These are phyloP conservation scores for Neckera pumila DNA, from an alignment of 225 moss, liverwort and hornwort genomes.

Conservation along the genomic window DNA sequence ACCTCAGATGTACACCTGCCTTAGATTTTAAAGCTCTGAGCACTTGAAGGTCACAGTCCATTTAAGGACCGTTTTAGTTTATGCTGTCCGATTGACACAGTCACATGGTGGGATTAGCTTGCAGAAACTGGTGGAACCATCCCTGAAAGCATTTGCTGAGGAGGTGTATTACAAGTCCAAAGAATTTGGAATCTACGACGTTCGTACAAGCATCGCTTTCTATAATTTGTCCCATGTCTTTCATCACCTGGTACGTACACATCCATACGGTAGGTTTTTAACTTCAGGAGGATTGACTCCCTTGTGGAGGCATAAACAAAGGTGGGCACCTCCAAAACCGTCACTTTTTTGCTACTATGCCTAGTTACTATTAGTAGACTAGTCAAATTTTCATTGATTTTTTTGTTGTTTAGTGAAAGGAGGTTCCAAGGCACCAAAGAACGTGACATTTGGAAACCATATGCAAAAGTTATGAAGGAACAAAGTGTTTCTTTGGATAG, in stretches of 20 bases:
- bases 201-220: conserved; percentile 72
- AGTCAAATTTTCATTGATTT: neutral
- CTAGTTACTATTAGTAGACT: neutral
- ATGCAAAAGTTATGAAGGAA: neutral
- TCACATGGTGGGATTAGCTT: conserved; percentile 1
- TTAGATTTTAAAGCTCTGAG: too few species aligned
- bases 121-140: conserved; percentile 52
- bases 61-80: neutral
- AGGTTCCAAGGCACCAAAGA: neutral
- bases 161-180: conserved; percentile 63
- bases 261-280: too few species aligned
- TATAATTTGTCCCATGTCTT: conserved; percentile 62
- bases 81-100: neutral
- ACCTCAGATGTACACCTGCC: neutral
- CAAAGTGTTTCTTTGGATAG: neutral
- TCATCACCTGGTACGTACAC: conserved; percentile 12
- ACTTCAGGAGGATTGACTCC: rapidly evolving
- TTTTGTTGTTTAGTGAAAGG: neutral
- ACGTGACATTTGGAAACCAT: rapidly evolving
- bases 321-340: too few species aligned
- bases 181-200: conserved; percentile 58
- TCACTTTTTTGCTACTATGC: rapidly evolving
- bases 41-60: neutral
- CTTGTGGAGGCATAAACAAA: too few species aligned
- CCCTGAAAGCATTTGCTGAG: conserved; percentile 73